A percentile compares a stretch with the other conserved stretches of the same genome.
Evolutionary conservation across 2,329 filamentous ascomycete genomes (phyloP).

Genomic region (Calonectria pteridis): DNA sequence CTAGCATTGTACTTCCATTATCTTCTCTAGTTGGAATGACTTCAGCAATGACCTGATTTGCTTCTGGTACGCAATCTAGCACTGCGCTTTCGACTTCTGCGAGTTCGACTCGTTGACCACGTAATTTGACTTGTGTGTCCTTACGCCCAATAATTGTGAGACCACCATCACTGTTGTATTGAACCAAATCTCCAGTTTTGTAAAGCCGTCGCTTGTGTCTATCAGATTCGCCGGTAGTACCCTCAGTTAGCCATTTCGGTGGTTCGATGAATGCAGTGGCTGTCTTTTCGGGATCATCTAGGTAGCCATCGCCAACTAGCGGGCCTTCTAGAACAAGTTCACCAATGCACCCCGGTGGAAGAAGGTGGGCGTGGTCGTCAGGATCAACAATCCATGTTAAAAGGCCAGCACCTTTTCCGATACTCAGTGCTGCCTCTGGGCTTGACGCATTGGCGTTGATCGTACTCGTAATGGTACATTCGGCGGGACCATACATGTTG

Average conservation of each 20-base stretch:
- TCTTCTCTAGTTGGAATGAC: not conserved
- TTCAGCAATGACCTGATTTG: not conserved
- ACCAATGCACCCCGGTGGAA: conserved; percentile 52
- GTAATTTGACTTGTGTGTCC: conserved; percentile 29
- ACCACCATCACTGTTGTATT: conserved; percentile 54
- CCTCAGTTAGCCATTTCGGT: conserved; percentile 50
- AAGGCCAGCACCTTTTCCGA: conserved; percentile 18
- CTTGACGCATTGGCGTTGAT: not conserved
- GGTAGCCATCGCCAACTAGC: conserved; percentile 62
- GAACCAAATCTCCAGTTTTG: conserved; percentile 61
- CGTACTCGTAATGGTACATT: conserved; percentile 17
- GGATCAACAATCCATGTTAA: conserved; percentile 42
- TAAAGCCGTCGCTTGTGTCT: conserved; percentile 47
- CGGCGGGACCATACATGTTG: conserved; percentile 24
- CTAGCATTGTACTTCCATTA: not conserved
- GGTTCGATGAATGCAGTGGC: conserved; percentile 48
- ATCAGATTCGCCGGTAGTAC: not conserved
- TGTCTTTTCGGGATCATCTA: conserved; percentile 53
- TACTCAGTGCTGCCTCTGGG: not conserved
- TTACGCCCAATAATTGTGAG: conserved; percentile 49
- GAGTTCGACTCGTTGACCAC: conserved; percentile 29
- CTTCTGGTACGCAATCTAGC: not conserved
- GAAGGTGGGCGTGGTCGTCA: conserved; percentile 33
- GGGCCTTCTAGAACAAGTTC: conserved; percentile 60
- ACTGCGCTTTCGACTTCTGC: conserved; percentile 24